These are phyloP conservation scores for Mucor indicus DNA, from an alignment of 371 early-diverging fungal species.

Conservation along the genomic window DNA sequence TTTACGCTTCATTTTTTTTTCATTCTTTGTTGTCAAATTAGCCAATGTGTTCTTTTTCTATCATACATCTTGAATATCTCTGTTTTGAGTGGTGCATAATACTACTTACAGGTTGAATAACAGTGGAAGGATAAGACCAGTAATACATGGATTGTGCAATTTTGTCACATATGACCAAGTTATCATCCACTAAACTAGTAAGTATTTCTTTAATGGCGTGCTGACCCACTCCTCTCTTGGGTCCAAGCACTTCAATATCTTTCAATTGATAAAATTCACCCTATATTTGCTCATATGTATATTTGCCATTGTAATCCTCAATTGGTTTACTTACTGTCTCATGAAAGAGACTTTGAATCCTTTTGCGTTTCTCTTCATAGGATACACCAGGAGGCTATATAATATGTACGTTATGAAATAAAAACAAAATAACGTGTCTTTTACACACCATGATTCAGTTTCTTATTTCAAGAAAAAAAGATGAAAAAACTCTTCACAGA, in stretches of 20 bases:
- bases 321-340: slow-evolving; percentile 78
- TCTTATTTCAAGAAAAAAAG: too few relatives aligned
- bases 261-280: slow-evolving; percentile 75
- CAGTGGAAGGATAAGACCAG: slow-evolving; percentile 90
- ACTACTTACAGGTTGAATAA: slow-evolving; percentile 52
- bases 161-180: slow-evolving; percentile 84
- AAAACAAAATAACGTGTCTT: too few relatives aligned
- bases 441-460: too few relatives aligned
- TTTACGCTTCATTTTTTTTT: slow-evolving; percentile 20
- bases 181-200: slow-evolving; percentile 88
- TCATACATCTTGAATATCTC: too few relatives aligned
- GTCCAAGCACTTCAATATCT: slow-evolving; percentile 90
- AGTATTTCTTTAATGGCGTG: slow-evolving; percentile 92
- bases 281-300: slow-evolving; percentile 21
- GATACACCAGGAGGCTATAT: neutral
- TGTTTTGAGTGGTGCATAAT: too few relatives aligned
- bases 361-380: slow-evolving; percentile 75
- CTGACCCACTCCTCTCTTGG: slow-evolving; percentile 88
- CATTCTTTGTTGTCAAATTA: neutral
- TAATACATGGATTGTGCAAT: slow-evolving; percentile 90
- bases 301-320: neutral
- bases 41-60: slow-evolving; percentile 10
- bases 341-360: slow-evolving; percentile 74
- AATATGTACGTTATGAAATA: too few relatives aligned
- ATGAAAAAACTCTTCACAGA: neutral